Percentiles rank a stretch among this genome's conserved stretches.
Evolutionary conservation across 371 early-diverging fungal genomes (phyloP).

Genomic region (Actinomortierella ambigua): DNA sequence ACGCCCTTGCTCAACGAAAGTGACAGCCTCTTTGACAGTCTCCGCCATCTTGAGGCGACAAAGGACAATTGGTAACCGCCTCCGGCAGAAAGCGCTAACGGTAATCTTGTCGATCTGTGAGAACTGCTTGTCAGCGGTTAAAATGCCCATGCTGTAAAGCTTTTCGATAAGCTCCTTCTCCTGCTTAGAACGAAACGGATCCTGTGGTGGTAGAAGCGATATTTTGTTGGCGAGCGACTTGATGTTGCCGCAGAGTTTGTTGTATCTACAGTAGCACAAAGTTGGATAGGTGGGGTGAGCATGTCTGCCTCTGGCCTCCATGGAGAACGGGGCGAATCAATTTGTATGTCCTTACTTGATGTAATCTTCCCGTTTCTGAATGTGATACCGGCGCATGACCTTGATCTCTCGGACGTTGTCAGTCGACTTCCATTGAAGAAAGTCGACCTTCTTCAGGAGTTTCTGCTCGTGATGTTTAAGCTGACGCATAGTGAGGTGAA

Average conservation of each 20-base stretch:
- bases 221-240: constrained; percentile 89
- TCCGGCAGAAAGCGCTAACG: constrained; percentile 92
- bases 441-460: constrained; percentile 98
- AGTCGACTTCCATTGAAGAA: constrained; percentile 97
- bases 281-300: neutral
- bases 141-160: constrained; percentile 91
- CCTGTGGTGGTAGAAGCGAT: constrained; percentile 88
- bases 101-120: constrained; percentile 89
- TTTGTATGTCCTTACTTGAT: constrained; percentile 64
- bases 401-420: constrained; percentile 88
- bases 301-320: neutral
- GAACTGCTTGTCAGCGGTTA: constrained; percentile 85
- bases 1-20: constrained; percentile 97
- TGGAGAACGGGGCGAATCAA: neutral
- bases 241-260: constrained; percentile 88
- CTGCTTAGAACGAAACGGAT: constrained; percentile 82
- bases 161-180: constrained; percentile 89
- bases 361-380: constrained; percentile 97
- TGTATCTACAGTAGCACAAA: constrained; percentile 71
- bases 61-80: constrained; percentile 96
- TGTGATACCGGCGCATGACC: constrained; percentile 91
- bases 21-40: constrained; percentile 93
- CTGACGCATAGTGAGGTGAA: constrained; percentile 57
- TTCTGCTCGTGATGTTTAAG: constrained; percentile 98
- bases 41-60: constrained; percentile 96